phyloP scores from a whole-genome alignment of 768 basidiomycete species.

The Calocybe cyanea region DNA sequence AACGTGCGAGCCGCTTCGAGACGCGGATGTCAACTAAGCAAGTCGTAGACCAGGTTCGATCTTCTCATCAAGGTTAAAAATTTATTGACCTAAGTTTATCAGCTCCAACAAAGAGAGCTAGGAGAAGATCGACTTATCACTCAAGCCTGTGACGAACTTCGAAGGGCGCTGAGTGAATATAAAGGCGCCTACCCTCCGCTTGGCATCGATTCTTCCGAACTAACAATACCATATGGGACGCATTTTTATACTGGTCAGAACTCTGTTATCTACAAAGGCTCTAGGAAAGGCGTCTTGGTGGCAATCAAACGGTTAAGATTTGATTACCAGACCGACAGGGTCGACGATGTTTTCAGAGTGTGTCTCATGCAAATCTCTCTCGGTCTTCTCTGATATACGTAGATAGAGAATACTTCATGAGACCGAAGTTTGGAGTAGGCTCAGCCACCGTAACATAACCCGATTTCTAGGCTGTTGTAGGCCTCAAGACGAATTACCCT shows the following conservation, averaged over 20 bases:
- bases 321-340: not conserved
- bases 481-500: not conserved
- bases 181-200: not conserved
- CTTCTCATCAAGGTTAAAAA: not conserved
- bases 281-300: not conserved
- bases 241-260: not conserved
- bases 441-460: not conserved
- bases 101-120: not conserved
- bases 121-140: not conserved
- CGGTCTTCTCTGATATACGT: too few species aligned
- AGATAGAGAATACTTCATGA: not conserved
- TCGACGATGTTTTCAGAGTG: not conserved
- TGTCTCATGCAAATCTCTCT: not conserved
- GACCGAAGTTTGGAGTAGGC: not conserved
- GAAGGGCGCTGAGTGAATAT: not conserved
- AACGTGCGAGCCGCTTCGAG: too few species aligned
- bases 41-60: not conserved
- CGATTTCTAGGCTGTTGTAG: not conserved
- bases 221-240: not conserved
- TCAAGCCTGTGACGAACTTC: not conserved
- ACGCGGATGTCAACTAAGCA: not conserved
- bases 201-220: conserved; percentile 1
- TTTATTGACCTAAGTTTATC: not conserved
- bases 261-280: not conserved
- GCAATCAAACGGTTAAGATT: conserved; percentile 1